phyloP scores from a whole-genome alignment of 2,329 filamentous ascomycete species.

The Peltaster fructicola region DNA sequence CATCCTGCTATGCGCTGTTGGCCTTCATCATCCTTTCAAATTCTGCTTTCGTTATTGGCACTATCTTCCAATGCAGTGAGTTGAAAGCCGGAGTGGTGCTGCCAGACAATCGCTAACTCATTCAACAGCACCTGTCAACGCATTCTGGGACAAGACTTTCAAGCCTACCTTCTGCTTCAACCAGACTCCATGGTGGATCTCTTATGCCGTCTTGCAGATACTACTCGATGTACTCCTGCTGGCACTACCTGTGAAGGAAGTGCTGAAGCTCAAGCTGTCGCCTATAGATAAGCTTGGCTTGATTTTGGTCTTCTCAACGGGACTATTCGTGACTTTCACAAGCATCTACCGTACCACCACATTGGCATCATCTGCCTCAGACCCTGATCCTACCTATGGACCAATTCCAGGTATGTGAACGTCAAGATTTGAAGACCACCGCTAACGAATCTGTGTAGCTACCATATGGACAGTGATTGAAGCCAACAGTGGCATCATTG shows the following conservation, averaged over 20 bases:
- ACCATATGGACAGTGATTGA: constrained; percentile 1
- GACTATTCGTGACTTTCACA: constrained; percentile 1
- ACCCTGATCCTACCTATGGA: constrained; percentile 2
- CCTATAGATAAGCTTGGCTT: not conserved
- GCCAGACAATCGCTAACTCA: too few relatives aligned
- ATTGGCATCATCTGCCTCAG: not conserved
- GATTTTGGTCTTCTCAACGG: not conserved
- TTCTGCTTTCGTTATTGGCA: constrained; percentile 1
- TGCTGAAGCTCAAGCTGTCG: not conserved
- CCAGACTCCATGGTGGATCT: constrained; percentile 1
- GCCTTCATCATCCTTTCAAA: not conserved
- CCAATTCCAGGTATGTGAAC: too few relatives aligned
- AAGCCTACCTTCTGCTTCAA: constrained; percentile 1
- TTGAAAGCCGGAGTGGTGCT: too few relatives aligned
- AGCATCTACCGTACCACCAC: constrained; percentile 1
- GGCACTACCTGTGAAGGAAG: not conserved
- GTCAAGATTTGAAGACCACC: too few relatives aligned
- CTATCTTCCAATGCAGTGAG: constrained; percentile 1
- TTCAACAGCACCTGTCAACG: constrained; percentile 1
- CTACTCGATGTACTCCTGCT: constrained; percentile 1
- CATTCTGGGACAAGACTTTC: constrained; percentile 1
- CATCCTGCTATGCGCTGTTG: constrained; percentile 1
- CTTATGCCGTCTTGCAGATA: constrained; percentile 1
- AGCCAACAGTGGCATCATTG: constrained; percentile 2
- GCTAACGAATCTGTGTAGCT: too few relatives aligned